phyloP scores from a whole-genome alignment of 2,329 filamentous ascomycete genomes.

The Trichoderma sp. region DNA sequence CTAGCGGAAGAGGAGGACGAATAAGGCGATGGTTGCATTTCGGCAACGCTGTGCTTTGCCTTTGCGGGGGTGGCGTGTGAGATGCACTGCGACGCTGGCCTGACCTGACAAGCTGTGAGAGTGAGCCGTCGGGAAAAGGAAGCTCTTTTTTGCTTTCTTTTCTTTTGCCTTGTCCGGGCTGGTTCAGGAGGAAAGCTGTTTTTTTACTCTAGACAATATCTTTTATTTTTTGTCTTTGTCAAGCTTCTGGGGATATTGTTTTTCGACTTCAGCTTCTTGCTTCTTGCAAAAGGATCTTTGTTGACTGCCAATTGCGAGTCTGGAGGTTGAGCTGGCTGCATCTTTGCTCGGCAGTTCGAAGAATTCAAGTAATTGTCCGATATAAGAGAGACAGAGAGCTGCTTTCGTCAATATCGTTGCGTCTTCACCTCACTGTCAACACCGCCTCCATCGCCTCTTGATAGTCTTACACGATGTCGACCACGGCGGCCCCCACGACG shows the following conservation, averaged over 20 bases:
- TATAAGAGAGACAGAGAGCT: background rate
- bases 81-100: constrained; percentile 11
- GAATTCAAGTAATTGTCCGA: background rate
- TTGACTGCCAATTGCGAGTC: constrained; percentile 5
- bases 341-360: background rate
- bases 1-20: background rate
- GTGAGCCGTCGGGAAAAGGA: constrained; percentile 24
- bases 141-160: background rate
- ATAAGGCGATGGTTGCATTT: background rate
- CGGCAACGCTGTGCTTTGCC: background rate
- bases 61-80: constrained; percentile 4
- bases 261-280: background rate
- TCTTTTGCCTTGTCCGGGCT: background rate
- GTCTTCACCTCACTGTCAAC: background rate
- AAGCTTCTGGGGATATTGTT: background rate
- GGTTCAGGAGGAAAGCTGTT: background rate
- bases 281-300: background rate
- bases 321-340: background rate
- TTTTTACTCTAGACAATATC: background rate
- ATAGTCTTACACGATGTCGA: constrained; percentile 10
- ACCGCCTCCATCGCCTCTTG: background rate
- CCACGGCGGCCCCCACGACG: background rate
- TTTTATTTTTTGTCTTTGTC: background rate
- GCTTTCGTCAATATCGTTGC: background rate
- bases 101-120: background rate